Conservation (phyloP, 2,329 filamentous ascomycete genomes). For the Pseudophaeomoniella oleicola region DNA sequence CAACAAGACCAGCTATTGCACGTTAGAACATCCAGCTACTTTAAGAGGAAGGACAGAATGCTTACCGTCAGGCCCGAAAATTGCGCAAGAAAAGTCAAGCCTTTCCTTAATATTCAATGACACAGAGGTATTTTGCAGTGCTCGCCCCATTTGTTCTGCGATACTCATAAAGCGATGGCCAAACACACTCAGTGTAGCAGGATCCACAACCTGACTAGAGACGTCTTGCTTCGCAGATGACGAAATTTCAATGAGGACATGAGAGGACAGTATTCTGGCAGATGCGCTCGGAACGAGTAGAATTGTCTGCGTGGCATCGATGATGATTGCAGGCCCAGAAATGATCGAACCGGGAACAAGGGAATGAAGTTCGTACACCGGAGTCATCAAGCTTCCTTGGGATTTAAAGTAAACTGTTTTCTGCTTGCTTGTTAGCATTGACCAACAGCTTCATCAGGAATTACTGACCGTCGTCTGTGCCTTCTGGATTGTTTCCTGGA, state of each 20-base stretch:
- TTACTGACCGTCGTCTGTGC: conserved; percentile 60
- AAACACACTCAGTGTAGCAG: conserved; percentile 65
- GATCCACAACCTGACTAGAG: conserved; percentile 43
- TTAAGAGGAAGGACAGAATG: not conserved
- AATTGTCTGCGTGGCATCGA: conserved; percentile 62
- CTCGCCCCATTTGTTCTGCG: conserved; percentile 70
- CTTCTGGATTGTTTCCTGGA: conserved; percentile 44
- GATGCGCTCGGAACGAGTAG: conserved; percentile 66
- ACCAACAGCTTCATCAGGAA: conserved; percentile 49
- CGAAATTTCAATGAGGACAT: conserved; percentile 34
- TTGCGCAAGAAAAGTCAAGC: conserved; percentile 68
- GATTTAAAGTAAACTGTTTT: conserved; percentile 21
- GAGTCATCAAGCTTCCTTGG: conserved; percentile 17
- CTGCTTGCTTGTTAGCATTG: not conserved
- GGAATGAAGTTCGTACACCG: conserved; percentile 20
- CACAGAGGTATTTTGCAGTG: conserved; percentile 68
- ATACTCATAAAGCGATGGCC: conserved; percentile 76
- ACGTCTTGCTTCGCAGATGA: conserved; percentile 40
- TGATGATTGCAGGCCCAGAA: conserved; percentile 65
- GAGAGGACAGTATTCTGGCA: conserved; percentile 49
- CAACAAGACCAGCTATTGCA: conserved; percentile 49
- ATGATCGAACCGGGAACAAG: conserved; percentile 17
- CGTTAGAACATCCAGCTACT: no score
- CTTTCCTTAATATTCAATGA: conserved; percentile 68
- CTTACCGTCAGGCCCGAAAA: conserved; percentile 54